Base-by-base conservation (phyloP, 768 basidiomycete species). In the Gymnopilus dilepis region DNA sequence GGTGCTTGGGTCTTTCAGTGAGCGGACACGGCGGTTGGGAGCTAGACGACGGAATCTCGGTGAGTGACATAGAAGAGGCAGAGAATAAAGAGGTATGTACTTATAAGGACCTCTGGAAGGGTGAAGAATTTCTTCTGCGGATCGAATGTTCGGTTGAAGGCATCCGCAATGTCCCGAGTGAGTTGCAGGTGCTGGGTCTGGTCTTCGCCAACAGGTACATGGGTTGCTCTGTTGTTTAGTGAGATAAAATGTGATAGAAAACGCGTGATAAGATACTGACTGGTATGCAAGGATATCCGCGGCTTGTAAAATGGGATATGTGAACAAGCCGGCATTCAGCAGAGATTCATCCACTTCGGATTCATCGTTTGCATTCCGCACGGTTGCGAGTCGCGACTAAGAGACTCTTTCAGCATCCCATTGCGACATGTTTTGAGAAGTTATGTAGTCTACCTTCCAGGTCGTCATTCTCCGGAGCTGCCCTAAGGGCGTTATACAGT, bases 141-240 rank as follows among this genome's bases (percentile, higher is more conserved):
- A 41, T 77, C 76, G 72, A 87, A 94, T 17, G 82, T 82, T 7
- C 85, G 82, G 72, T 98, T 98, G 78, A 97, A 97, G 7, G 76
- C 78, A 17, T 92, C 86, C 0, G 93, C 95, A 11, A 97, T 76
- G 67, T 96, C 94, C 30, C 94, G 87, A 17, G 84, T 84, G 0
- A 99, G 85, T 69, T 97, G 95, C 41, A 98, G 84, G 69, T 99
- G 97, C 76, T 99, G 97, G 21, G 87, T 86, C 70, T 98, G 97
- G 73, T 99, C 97, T 69, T 98, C 95, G 24, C 97, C 97, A 4
- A 99, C 96, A 0, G 97, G 97, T 1, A 99, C 91, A 72, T 95
- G 92, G 0, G 95, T 97, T 2, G 95, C 86, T 66, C 95, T 94
- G 64, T 1, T 6, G 30, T 43, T 38, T 15, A 17, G 54, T 64